Evolutionary conservation across 1,284 basidiomycete species (phyloP).

Genomic region (Microbotryum saponariae): DNA sequence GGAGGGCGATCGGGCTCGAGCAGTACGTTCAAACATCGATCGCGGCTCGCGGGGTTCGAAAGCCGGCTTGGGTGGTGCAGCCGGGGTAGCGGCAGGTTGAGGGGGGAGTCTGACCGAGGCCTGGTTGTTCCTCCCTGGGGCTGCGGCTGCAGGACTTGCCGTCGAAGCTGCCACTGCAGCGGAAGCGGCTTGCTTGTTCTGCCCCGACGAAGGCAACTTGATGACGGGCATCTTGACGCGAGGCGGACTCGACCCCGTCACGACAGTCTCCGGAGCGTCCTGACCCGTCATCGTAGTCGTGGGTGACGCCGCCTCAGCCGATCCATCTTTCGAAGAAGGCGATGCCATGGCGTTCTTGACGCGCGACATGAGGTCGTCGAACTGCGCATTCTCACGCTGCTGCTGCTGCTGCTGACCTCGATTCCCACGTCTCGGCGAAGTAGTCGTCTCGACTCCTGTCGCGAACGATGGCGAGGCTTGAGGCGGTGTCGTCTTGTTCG

Average conservation of each 20-base stretch:
- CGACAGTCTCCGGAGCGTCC: conserved; percentile 13
- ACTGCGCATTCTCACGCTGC: conserved; percentile 62
- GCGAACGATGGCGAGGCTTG: too few relatives aligned
- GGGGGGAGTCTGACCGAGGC: background rate
- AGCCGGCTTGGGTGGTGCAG: conserved; percentile 1
- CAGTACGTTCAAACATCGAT: conserved; percentile 39
- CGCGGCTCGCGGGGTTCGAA: conserved; percentile 17
- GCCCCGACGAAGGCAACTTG: background rate
- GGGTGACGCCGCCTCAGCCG: too few relatives aligned
- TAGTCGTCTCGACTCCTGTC: too few relatives aligned
- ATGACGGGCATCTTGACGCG: background rate
- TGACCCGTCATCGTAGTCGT: too few relatives aligned
- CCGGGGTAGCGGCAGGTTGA: conserved; percentile 12
- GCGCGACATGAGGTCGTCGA: conserved; percentile 77
- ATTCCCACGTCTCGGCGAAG: too few relatives aligned
- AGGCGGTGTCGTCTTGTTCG: too few relatives aligned
- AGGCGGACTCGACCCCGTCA: conserved; percentile 21
- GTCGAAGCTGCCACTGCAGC: background rate
- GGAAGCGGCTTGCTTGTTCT: conserved; percentile 6
- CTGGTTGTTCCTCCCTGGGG: too few relatives aligned
- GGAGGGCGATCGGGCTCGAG: conserved; percentile 38
- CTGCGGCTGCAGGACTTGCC: too few relatives aligned
- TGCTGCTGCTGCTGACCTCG: conserved; percentile 28
- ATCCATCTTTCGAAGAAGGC: background rate
- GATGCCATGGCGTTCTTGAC: conserved; percentile 68